Base-by-base conservation (phyloP, 2,329 filamentous ascomycete species). In the Alternaria triticimaculans region DNA sequence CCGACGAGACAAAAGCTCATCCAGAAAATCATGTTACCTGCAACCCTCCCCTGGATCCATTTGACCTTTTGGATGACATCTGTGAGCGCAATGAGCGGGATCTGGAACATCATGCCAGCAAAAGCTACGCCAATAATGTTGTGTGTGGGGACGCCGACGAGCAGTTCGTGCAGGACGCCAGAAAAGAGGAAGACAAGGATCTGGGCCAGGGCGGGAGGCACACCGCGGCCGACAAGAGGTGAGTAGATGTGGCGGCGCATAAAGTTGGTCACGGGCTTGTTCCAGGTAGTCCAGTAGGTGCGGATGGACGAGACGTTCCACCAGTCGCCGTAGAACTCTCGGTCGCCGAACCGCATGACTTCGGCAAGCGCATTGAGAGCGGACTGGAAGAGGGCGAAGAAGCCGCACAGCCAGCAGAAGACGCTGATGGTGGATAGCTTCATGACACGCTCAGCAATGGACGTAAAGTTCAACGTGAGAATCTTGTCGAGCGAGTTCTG, bases 1-100 rank as follows among this genome's bases (percentile, higher is more conserved):
- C 96, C 96, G 12, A 99, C 91, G 3, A 98, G 88, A 68, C 95
- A 97, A 77, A 99, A 99, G 12, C 92, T 95, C 20, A 97, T 86
- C 96, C 96, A 98, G 80, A 99, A 99, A 62, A 96, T 94, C 75
- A 90, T 90, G 79, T 99, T 99, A 2, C 96, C 96, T 26, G 96
- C 85, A 9, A 97, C 86, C 72, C 90, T 92, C 6, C 93, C 92
- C 55, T 89, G 88, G 0, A 90, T 88, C 4, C 91, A 89, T 65
- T 91, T 88, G 85, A 91, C 91, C 78, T 90, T 93, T 76, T 95
- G 91, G 20, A 98, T 83, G 0, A 91, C 89, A 23, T 91, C 87
- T 0, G 96, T 99, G 14, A 96, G 77, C 45, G 87, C 85, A 66
- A 99, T 97, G 23, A 99, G 86, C 0, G 95, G 95, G 7, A 98